phyloP scores from a whole-genome alignment of 78 protist species.

The Isochrysis galbana region DNA sequence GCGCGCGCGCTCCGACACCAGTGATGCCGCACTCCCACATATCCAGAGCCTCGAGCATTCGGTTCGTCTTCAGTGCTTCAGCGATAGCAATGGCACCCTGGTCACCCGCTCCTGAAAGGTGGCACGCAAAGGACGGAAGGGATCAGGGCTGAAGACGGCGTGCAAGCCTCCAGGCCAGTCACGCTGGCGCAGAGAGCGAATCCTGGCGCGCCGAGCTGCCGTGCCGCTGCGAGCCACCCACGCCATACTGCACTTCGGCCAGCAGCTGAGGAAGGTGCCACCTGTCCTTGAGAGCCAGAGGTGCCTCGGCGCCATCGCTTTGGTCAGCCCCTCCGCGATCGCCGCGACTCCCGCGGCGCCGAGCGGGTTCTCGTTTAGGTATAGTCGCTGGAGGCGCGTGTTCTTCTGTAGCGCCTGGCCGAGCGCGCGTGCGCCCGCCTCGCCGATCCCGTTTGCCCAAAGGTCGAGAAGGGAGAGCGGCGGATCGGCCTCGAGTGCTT shows the following conservation, averaged over 20 bases:
- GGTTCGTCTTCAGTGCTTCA: not conserved
- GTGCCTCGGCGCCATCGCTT: not conserved
- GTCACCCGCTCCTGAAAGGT: not conserved
- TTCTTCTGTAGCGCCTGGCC: not conserved
- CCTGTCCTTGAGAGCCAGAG: not conserved
- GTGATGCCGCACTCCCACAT: not conserved
- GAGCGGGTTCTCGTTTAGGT: not conserved
- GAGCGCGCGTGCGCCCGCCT: not conserved
- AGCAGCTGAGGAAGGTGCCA: too few species aligned
- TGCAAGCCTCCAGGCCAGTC: too few species aligned
- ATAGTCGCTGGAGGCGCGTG: not conserved
- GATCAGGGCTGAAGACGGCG: too few species aligned
- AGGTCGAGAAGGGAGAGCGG: not conserved
- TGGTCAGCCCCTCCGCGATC: not conserved
- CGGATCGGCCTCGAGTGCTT: not conserved
- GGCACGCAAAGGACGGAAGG: too few species aligned
- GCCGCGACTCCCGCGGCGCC: not conserved
- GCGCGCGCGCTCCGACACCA: not conserved
- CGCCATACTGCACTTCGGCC: too few species aligned
- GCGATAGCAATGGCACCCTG: not conserved
- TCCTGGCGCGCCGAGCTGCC: too few species aligned
- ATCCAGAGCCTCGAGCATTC: not conserved
- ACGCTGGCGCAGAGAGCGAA: too few species aligned
- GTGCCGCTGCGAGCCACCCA: too few species aligned
- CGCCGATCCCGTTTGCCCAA: not conserved